Evolutionary conservation across 129 eudicot species (phyloP).

Genomic region (Smallanthus sonchifolius): DNA sequence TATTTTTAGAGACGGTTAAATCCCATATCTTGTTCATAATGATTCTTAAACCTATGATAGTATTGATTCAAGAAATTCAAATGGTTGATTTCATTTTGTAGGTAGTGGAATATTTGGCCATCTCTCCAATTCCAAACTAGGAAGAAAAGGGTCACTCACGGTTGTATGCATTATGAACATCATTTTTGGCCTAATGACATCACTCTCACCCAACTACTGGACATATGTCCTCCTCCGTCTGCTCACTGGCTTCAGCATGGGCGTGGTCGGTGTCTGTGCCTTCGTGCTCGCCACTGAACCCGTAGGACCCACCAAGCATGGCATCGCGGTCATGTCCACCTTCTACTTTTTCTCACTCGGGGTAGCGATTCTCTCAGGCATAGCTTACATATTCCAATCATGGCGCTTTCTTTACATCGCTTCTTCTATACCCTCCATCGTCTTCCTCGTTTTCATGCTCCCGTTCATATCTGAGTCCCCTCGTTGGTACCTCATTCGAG

Average conservation of each 20-base stretch:
- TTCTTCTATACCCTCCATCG: constrained; percentile 59
- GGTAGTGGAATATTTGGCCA: constrained; percentile 93
- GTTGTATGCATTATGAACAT: constrained; percentile 56
- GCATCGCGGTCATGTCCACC: constrained; percentile 83
- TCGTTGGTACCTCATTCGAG: constrained; percentile 73
- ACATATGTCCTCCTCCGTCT: constrained; percentile 62
- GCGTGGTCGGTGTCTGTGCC: constrained; percentile 80
- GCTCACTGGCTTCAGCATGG: constrained; percentile 77
- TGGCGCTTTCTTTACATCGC: constrained; percentile 79
- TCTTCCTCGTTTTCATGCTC: constrained; percentile 48
- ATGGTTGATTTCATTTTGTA: constrained; percentile 14
- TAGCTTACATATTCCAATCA: constrained; percentile 62
- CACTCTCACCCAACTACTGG: constrained; percentile 62
- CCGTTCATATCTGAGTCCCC: constrained; percentile 90
- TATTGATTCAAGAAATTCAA: background rate
- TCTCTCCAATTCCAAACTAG: constrained; percentile 72
- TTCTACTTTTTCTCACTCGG: constrained; percentile 88
- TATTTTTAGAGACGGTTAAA: too few relatives aligned
- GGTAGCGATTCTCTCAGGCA: constrained; percentile 55
- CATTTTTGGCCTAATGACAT: constrained; percentile 58
- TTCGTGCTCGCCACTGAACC: constrained; percentile 93
- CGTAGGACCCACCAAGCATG: constrained; percentile 70
- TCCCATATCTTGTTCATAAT: too few relatives aligned
- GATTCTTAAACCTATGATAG: too few relatives aligned
- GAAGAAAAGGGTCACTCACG: constrained; percentile 75